Evolutionary conservation across 805 yeast species (phyloP).

Genomic region (Saturnispora gosingensis): DNA sequence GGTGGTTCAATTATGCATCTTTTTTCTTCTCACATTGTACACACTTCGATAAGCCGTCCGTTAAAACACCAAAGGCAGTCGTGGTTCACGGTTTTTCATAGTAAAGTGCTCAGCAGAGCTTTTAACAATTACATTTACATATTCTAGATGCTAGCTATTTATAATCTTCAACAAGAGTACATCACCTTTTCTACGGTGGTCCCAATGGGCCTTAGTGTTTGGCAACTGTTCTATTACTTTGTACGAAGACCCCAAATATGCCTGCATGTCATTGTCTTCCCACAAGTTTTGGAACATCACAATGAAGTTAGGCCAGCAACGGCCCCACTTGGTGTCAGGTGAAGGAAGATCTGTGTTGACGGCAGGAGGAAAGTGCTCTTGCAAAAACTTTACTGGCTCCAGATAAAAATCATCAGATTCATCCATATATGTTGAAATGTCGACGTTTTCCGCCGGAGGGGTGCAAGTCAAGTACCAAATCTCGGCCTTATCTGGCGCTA

Average conservation of each 20-base stretch:
- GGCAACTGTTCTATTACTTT: constrained; percentile 3
- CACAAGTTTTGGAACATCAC: constrained; percentile 53
- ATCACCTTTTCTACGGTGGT: constrained; percentile 11
- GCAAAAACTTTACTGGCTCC: constrained; percentile 51
- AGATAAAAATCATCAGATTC: constrained; percentile 81
- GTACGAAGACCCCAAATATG: neutral
- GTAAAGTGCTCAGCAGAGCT: neutral
- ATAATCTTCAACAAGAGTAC: constrained; percentile 4
- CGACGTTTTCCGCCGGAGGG: constrained; percentile 57
- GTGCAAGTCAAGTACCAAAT: constrained; percentile 84
- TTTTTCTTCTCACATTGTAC: neutral
- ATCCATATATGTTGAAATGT: constrained; percentile 50
- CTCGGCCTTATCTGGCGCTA: constrained; percentile 32
- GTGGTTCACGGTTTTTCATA: neutral
- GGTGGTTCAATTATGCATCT: neutral
- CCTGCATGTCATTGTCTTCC: neutral
- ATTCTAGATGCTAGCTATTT: neutral
- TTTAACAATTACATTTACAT: neutral
- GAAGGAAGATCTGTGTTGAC: neutral
- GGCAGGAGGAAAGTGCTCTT: constrained; percentile 38
- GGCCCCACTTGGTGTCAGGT: constrained; percentile 19
- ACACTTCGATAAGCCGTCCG: neutral
- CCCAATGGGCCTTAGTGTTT: constrained; percentile 13
- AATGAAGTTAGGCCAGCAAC: constrained; percentile 64
- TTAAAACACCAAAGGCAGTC: neutral